Evolutionary conservation across 768 basidiomycete species (phyloP).

Genomic region (Trametes gibbosa): DNA sequence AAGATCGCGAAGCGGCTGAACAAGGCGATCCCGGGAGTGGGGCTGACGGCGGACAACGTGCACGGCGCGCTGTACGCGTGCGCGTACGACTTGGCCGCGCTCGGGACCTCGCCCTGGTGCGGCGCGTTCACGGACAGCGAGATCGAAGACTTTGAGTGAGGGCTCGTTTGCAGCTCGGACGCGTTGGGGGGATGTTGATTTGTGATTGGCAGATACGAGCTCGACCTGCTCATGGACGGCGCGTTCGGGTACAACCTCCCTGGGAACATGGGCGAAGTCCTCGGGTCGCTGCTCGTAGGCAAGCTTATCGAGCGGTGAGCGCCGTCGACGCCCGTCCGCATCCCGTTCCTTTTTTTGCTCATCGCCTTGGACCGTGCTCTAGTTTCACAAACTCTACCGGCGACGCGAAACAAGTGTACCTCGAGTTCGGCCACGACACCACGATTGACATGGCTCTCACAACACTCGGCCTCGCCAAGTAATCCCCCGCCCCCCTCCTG

Average conservation of each 20-base stretch:
- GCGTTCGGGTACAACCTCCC: constrained; percentile 37
- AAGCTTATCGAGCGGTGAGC: constrained; percentile 39
- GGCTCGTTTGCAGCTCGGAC: neutral
- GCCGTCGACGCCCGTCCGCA: no score
- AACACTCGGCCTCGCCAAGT: constrained; percentile 39
- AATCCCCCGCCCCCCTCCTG: neutral
- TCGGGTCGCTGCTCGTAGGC: constrained; percentile 39
- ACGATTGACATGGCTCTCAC: constrained; percentile 39
- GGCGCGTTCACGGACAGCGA: constrained; percentile 35
- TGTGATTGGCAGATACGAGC: constrained; percentile 40
- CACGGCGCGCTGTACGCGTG: constrained; percentile 43
- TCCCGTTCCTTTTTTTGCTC: no score
- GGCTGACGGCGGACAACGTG: constrained; percentile 33
- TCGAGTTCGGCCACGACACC: constrained; percentile 44
- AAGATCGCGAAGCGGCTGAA: constrained; percentile 36
- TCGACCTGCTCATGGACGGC: constrained; percentile 38
- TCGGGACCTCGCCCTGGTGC: constrained; percentile 40
- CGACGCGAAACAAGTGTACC: constrained; percentile 33
- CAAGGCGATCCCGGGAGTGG: constrained; percentile 32
- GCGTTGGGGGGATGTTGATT: no score
- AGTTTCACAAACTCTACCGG: constrained; percentile 37
- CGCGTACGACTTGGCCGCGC: constrained; percentile 40
- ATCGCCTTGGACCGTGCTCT: no score
- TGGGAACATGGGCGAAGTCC: constrained; percentile 32
- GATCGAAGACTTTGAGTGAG: constrained; percentile 33